Base-by-base conservation (phyloP, 495 filamentous ascomycete species). In the Penicillium maclennaniae region DNA sequence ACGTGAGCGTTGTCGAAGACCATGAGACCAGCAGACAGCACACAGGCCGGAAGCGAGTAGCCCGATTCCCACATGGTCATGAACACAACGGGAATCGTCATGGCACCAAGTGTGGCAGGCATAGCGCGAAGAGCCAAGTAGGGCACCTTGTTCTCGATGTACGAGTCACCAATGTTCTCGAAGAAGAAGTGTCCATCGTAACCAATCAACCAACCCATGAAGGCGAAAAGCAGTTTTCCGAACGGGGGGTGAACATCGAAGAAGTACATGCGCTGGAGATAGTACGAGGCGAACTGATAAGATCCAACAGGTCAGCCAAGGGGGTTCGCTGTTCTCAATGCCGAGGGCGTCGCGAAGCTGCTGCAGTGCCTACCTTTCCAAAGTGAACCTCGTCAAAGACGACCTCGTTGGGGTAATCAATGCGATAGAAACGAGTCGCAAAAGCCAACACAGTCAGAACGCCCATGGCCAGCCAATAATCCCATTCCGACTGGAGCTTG, bases 331-430 rank as follows among this genome's bases (percentile, higher is more conserved):
- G 41, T 58, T 51, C 64, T 19, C 42, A 15, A 20, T 41, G 14
- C 28, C 16, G 47, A 26, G 16, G 39, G 12, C 12, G 25, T 16
- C 34, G 40, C 45, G 17, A 43, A 45, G 54, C 47, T 16, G 8
- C 38, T 21, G 50, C 31, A 48, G 12, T 20, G 50, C 79, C 58
- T 79, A 96, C 93, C 87, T 99, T 99, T 74, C 93, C 93, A 71
- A 99, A 99, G 72, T 99, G 93, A 43, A 99, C 93, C 72, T 99
- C 93, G 60, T 99, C 93, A 67, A 99, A 99, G 37, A 99, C 95
- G 23, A 99, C 93, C 72, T 97, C 86, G 65, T 93, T 87, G 10
- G 93, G 93, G 72, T 96, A 91, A 53, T 79, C 87, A 66, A 99
- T 95, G 49, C 89, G 91, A 79, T 86, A 97, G 74, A 97, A 99